Conservation (phyloP, 2,329 filamentous ascomycete species). For the Didymella segeticola region DNA sequence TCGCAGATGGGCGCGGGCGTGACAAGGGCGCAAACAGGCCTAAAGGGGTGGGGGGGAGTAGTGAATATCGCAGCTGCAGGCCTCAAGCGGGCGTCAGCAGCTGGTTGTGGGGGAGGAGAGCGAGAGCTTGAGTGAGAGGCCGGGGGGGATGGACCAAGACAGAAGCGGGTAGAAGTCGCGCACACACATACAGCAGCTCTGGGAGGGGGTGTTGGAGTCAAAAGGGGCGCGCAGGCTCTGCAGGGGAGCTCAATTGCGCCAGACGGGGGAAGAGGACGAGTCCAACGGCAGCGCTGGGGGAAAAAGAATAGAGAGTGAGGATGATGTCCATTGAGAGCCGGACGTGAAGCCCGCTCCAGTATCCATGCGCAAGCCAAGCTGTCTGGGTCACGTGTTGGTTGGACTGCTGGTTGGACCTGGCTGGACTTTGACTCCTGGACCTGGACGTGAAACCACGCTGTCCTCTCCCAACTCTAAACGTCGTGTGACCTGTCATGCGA, state of each 20-base stretch:
- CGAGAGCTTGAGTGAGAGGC: too few relatives aligned
- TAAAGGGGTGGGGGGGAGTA: too few relatives aligned
- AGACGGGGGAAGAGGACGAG: constrained; percentile 24
- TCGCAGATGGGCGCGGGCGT: constrained; percentile 7
- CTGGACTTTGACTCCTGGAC: too few relatives aligned
- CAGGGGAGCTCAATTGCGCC: constrained; percentile 43
- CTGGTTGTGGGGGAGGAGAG: constrained; percentile 26
- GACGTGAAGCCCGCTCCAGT: constrained; percentile 23
- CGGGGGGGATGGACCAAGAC: constrained; percentile 8
- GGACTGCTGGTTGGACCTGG: too few relatives aligned
- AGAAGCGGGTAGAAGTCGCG: constrained; percentile 36
- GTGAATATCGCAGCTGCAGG: constrained; percentile 29
- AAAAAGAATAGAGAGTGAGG: constrained; percentile 51
- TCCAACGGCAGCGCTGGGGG: constrained; percentile 40
- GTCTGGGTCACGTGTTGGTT: constrained; percentile 29
- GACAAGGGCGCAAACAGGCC: constrained; percentile 10
- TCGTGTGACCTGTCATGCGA: constrained; percentile 1
- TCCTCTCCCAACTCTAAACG: not conserved
- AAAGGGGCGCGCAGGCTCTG: constrained; percentile 33
- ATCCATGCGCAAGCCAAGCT: constrained; percentile 13
- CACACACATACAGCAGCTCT: constrained; percentile 43
- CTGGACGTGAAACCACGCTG: constrained; percentile 7
- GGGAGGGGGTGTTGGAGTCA: constrained; percentile 22
- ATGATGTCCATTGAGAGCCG: constrained; percentile 37
- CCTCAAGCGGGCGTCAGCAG: constrained; percentile 26